phyloP scores from a whole-genome alignment of 2,329 filamentous ascomycete genomes.

The Aspergillus novoparasiticus region DNA sequence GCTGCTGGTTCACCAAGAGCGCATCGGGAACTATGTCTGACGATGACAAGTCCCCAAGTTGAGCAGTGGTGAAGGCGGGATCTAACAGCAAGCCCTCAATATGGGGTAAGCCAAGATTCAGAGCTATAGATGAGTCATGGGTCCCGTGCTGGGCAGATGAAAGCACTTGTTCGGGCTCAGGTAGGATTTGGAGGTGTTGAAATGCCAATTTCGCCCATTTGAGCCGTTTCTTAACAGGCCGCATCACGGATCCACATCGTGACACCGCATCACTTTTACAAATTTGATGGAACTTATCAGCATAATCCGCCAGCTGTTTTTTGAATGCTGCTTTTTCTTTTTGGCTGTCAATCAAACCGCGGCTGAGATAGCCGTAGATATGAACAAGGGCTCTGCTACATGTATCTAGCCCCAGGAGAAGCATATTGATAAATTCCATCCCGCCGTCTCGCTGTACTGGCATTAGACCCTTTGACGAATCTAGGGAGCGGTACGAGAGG shows the following conservation, averaged over 20 bases:
- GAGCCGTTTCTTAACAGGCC: constrained; percentile 8
- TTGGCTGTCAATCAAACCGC: not conserved
- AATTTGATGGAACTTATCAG: not conserved
- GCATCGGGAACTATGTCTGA: not conserved
- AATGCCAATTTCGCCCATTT: constrained; percentile 6
- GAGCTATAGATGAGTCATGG: not conserved
- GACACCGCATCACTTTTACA: constrained; percentile 5
- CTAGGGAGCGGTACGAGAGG: not conserved
- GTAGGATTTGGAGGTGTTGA: not conserved
- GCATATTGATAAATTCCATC: not conserved
- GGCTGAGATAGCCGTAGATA: constrained; percentile 2
- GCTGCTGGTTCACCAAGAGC: not conserved
- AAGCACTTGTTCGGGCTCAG: not conserved
- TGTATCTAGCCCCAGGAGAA: constrained; percentile 1
- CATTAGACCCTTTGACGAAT: not conserved
- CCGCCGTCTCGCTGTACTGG: not conserved
- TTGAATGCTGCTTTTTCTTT: not conserved
- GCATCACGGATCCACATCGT: constrained; percentile 1
- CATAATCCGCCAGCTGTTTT: not conserved
- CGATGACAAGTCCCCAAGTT: not conserved
- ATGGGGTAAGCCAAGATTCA: not conserved
- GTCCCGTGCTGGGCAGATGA: not conserved
- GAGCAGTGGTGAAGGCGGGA: not conserved
- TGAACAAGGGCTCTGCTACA: constrained; percentile 6
- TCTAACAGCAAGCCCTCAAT: not conserved